Base-by-base conservation (phyloP, 441 rosid genomes). In the Daphne laureola region DNA sequence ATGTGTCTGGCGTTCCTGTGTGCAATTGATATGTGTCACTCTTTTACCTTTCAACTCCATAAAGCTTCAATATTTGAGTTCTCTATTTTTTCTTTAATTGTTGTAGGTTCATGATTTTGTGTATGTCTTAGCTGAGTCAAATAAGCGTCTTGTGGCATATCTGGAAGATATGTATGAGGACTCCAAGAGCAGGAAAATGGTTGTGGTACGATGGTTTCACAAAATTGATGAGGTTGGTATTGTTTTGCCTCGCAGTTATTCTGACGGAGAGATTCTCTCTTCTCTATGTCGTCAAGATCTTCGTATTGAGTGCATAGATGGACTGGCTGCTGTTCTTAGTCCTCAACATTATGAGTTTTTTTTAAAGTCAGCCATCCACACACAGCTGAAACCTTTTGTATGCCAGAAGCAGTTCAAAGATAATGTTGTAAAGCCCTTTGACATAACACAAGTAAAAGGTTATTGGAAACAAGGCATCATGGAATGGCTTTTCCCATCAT, bases 271-370 rank as follows among this genome's bases (percentile, higher is more conserved):
- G 90, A 78, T 86, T 75, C 82, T 77, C 79, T 81, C 72, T 75
- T 84, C 97, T 78, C 80, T 69, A 62, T 79, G 81, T 78, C 87
- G 64, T 69, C 97, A 90, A 86, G 93, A 90, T 80, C 82, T 90
- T 73, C 79, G 68, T 66, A 65, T 90, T 31, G 93, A 90, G 67
- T 86, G 95, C 81, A 73, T 90, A 58, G 89, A 90, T 90, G 95
- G 88, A 57, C 64, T 76, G 81, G 95, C 90, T 56, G 73, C 83
- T 27, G 86, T 89, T 56, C 88, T 89, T 61, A 68, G 85, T 62
- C 90, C 84, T 43, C 77, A 73, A 58, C 95, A 86, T 57, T 79
- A 78, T 23, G 75, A 73, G 68, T 82, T 77, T 66, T 73, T 69
- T 58, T 58, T 43, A 15, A 70, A 75, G 49, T 70, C 58, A 65